Evolutionary conservation across 73 alveolate genomes (phyloP).

Genomic region (Uronychia binucleata): DNA sequence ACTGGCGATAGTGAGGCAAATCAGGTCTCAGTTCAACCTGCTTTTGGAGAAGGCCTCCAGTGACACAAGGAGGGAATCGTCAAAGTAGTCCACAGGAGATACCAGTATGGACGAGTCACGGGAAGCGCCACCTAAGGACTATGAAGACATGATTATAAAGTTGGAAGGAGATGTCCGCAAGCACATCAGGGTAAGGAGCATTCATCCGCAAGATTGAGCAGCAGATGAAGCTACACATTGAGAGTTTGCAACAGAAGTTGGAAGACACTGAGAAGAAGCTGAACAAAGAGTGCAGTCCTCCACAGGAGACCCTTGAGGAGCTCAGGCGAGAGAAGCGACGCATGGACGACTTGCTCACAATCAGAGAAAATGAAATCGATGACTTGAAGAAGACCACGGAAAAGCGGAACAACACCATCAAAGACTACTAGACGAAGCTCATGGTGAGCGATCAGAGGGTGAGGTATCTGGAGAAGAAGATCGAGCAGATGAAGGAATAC

Average conservation of each 20-base stretch:
- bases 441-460: background rate
- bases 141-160: slow-evolving; percentile 20
- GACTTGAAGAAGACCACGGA: background rate
- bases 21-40: background rate
- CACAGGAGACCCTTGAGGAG: background rate
- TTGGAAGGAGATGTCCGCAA: slow-evolving; percentile 38
- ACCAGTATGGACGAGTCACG: background rate
- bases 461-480: background rate
- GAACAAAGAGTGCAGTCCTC: background rate
- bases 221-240: slow-evolving; percentile 9
- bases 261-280: slow-evolving; percentile 1
- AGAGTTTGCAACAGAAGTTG: background rate
- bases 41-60: background rate
- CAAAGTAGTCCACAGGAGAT: background rate
- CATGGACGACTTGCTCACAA: slow-evolving; percentile 9
- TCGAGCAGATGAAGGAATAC: background rate
- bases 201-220: slow-evolving; percentile 4
- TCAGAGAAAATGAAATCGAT: slow-evolving; percentile 2
- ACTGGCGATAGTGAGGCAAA: background rate
- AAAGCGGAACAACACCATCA: background rate
- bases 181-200: slow-evolving; percentile 19
- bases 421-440: background rate
- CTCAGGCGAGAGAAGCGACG: slow-evolving; percentile 5
- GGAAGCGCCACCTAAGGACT: slow-evolving; percentile 27
- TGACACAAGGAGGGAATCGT: background rate